Conservation (phyloP, 2,329 filamentous ascomycete genomes). For the Neofusicoccum laricinum region DNA sequence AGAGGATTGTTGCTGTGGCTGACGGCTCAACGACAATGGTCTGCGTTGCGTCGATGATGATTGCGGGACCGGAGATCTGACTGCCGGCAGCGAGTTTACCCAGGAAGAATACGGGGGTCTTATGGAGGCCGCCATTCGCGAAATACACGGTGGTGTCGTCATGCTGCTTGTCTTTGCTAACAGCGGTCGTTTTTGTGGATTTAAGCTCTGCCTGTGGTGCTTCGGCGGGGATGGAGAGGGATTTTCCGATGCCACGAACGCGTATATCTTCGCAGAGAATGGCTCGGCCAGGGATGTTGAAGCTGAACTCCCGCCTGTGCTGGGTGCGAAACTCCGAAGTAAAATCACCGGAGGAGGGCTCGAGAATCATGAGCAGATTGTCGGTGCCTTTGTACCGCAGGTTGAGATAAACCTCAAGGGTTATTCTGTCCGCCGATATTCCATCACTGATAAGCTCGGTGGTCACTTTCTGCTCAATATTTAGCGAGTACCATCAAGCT, state of each 20-base stretch:
- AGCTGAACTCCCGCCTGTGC: constrained; percentile 44
- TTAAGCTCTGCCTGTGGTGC: constrained; percentile 17
- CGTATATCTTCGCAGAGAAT: constrained; percentile 28
- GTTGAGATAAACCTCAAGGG: constrained; percentile 39
- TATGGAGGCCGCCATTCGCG: constrained; percentile 20
- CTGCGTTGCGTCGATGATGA: constrained; percentile 42
- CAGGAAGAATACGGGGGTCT: constrained; percentile 26
- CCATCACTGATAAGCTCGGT: constrained; percentile 64
- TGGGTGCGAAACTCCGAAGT: constrained; percentile 32
- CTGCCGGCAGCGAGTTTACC: constrained; percentile 21
- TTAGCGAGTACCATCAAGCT: neutral
- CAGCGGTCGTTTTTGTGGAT: neutral
- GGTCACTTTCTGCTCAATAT: constrained; percentile 50
- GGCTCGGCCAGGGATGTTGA: constrained; percentile 35
- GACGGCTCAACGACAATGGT: constrained; percentile 44
- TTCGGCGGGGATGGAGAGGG: constrained; percentile 17
- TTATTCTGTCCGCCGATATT: constrained; percentile 43
- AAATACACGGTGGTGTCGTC: constrained; percentile 24
- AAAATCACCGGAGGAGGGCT: constrained; percentile 31
- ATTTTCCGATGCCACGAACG: constrained; percentile 33
- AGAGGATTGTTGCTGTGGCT: constrained; percentile 19
- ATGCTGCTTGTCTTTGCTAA: neutral
- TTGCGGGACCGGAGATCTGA: constrained; percentile 22
- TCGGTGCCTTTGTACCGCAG: constrained; percentile 45
- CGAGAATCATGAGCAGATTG: constrained; percentile 44